A percentile compares a stretch with the other conserved stretches of the same genome.
Conservation (phyloP, 257 asterid species). For the Solanum pimpinellifolium region DNA sequence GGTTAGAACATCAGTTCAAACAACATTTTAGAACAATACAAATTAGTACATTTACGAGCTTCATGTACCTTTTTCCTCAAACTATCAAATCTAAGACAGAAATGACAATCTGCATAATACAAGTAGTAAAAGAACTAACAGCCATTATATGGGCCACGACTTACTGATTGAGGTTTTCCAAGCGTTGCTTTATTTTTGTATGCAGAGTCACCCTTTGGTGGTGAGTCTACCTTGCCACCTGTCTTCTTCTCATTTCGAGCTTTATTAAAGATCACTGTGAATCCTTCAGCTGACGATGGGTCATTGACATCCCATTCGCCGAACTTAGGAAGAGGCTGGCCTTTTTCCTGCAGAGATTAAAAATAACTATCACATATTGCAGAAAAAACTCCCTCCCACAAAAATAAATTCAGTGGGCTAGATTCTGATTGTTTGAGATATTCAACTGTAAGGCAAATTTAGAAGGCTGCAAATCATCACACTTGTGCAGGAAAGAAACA, state of each 20-base stretch:
- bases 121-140: neutral
- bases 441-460: neutral
- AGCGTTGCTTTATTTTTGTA: slow-evolving; percentile 38
- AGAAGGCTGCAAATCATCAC: neutral
- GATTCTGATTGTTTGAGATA: neutral
- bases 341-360: slow-evolving; percentile 24
- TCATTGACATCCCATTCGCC: slow-evolving; percentile 77
- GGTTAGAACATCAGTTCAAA: neutral
- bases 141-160: slow-evolving; percentile 4
- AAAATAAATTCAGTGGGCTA: neutral
- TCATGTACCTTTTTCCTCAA: neutral
- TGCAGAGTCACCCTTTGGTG: slow-evolving; percentile 32
- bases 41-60: neutral
- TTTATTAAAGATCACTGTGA: slow-evolving; percentile 57
- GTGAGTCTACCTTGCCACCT: slow-evolving; percentile 48
- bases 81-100: neutral
- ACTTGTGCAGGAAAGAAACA: neutral
- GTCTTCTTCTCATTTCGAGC: slow-evolving; percentile 51
- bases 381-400: neutral
- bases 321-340: slow-evolving; percentile 53
- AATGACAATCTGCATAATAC: neutral
- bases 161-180: slow-evolving; percentile 65
- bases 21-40: neutral
- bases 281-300: slow-evolving; percentile 62
- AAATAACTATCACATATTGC: neutral